phyloP scores from a whole-genome alignment of 768 basidiomycete genomes.

The Mrakia blollopis region DNA sequence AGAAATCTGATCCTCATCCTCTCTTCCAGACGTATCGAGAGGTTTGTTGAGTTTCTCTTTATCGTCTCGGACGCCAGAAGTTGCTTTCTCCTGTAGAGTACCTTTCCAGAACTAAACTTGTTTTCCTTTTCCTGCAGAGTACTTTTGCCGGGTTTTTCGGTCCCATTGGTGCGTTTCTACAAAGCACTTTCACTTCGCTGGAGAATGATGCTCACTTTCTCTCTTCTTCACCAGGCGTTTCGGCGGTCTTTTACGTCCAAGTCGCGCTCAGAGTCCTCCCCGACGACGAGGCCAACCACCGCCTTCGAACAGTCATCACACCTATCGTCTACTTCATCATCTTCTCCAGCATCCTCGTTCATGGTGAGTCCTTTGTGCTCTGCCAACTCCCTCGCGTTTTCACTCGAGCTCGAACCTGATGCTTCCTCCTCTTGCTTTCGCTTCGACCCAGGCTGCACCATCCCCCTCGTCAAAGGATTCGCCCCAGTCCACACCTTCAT shows the following conservation, averaged over 20 bases:
- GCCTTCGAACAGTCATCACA: constrained; percentile 30
- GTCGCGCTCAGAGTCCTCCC: constrained; percentile 44
- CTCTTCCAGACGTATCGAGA: constrained; percentile 13
- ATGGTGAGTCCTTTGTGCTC: constrained; percentile 35
- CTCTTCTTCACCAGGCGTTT: constrained; percentile 32
- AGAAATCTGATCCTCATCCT: background rate
- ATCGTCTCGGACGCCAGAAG: no score
- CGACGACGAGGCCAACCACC: constrained; percentile 40
- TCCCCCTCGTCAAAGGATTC: constrained; percentile 41
- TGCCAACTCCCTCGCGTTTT: no score
- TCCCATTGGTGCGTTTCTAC: constrained; percentile 30
- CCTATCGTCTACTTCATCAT: constrained; percentile 45
- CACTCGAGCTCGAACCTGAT: no score
- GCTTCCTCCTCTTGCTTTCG: background rate
- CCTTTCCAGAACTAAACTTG: no score
- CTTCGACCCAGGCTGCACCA: constrained; percentile 35
- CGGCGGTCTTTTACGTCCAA: constrained; percentile 44
- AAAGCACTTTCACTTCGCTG: background rate
- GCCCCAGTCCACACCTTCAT: constrained; percentile 10
- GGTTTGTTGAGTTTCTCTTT: no score
- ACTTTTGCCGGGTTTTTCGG: background rate
- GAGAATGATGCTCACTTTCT: no score
- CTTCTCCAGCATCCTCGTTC: constrained; percentile 44
- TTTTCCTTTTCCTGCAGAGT: no score
- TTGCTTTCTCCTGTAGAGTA: no score